Percentiles rank a stretch among this genome's conserved stretches.
phyloP scores from a whole-genome alignment of 176 grass and related monocot species.

The Triticum monococcum region DNA sequence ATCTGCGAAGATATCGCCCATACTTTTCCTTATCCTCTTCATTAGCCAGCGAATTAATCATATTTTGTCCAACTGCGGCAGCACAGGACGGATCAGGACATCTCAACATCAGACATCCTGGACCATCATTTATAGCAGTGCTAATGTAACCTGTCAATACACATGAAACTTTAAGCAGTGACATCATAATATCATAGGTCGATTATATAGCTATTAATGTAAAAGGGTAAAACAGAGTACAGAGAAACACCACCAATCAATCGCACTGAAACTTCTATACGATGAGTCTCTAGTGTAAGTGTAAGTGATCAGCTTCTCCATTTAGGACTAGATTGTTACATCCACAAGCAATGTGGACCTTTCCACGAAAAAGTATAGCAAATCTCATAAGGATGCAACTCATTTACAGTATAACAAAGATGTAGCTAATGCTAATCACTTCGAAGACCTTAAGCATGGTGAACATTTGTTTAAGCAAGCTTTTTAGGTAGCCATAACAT shows the following conservation, averaged over 20 bases:
- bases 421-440: background rate
- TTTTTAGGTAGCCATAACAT: background rate
- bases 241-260: background rate
- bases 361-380: background rate
- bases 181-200: background rate
- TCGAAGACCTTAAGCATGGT: background rate
- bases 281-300: background rate
- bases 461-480: background rate
- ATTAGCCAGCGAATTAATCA: constrained; percentile 67
- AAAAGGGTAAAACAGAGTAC: constrained; percentile 6
- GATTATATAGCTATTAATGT: constrained; percentile 22
- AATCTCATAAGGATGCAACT: background rate
- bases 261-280: background rate
- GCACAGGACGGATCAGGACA: constrained; percentile 93
- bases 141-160: constrained; percentile 86
- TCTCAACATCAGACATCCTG: constrained; percentile 94
- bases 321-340: constrained; percentile 7
- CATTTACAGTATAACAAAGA: constrained; percentile 12
- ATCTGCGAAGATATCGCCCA: constrained; percentile 80
- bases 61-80: constrained; percentile 87
- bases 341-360: background rate
- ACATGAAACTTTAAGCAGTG: constrained; percentile 15
- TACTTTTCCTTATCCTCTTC: constrained; percentile 86
- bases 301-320: background rate
- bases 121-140: constrained; percentile 98